These are phyloP conservation scores for Umbelopsis vinacea DNA, from an alignment of 192 early-diverging fungal species.

Conservation along the genomic window DNA sequence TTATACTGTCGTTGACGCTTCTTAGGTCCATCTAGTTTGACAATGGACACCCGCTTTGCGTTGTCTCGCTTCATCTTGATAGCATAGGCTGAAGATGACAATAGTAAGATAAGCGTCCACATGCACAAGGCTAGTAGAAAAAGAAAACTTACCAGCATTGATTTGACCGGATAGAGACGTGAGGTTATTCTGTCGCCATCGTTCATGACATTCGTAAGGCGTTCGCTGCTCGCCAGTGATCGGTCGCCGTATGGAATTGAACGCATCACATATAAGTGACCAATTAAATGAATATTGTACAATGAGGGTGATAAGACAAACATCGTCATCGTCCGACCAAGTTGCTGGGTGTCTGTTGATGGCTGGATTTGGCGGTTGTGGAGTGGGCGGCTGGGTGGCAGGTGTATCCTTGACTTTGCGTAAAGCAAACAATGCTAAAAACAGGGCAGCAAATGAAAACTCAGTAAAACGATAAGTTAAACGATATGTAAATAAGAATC, in stretches of 20 bases:
- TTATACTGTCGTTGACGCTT: conserved; percentile 56
- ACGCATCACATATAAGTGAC: conserved; percentile 65
- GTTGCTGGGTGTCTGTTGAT: conserved; percentile 39
- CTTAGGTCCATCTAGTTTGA: conserved; percentile 34
- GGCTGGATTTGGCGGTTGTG: conserved; percentile 41
- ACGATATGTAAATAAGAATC: background rate
- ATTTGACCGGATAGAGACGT: conserved; percentile 42
- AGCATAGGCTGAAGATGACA: conserved; percentile 29
- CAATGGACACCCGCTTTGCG: conserved; percentile 29
- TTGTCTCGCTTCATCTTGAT: conserved; percentile 46
- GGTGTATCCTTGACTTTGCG: conserved; percentile 53
- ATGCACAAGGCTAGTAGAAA: background rate
- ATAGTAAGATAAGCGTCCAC: background rate
- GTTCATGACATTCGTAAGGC: conserved; percentile 70
- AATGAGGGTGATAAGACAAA: conserved; percentile 56
- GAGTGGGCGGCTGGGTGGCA: conserved; percentile 46
- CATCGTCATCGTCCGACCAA: conserved; percentile 63
- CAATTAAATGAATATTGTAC: conserved; percentile 67
- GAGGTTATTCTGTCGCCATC: conserved; percentile 59
- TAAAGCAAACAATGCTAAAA: conserved; percentile 43
- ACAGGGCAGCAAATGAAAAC: background rate
- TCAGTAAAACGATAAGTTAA: background rate
- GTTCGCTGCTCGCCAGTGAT: conserved; percentile 54
- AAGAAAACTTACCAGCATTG: conserved; percentile 32
- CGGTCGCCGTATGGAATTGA: conserved; percentile 54